A percentile compares a stretch with the other conserved stretches of the same genome.
Conservation (phyloP, 768 basidiomycete species). For the Boletellus emodensis region DNA sequence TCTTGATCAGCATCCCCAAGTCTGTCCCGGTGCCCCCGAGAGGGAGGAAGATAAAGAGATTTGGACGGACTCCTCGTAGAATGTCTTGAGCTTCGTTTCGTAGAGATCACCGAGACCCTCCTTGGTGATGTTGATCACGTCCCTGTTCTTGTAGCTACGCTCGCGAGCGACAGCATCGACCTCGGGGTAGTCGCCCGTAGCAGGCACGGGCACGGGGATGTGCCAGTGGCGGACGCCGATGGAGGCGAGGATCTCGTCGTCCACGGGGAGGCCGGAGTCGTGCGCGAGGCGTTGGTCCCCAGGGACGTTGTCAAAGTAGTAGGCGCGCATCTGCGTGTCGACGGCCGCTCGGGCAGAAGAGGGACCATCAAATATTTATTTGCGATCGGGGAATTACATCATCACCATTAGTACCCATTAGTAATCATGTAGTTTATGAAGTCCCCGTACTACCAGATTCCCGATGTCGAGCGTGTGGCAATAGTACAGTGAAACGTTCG, state of each 20-base stretch:
- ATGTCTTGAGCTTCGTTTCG: constrained; percentile 75
- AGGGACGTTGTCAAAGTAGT: constrained; percentile 69
- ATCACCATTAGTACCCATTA: too few relatives aligned
- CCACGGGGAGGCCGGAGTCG: constrained; percentile 60
- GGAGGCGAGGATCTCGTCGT: constrained; percentile 42
- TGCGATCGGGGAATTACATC: too few relatives aligned
- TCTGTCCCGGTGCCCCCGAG: neutral
- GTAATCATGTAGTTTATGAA: too few relatives aligned
- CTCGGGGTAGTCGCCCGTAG: constrained; percentile 39
- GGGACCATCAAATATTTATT: too few relatives aligned
- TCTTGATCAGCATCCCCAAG: too few relatives aligned
- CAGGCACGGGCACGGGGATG: constrained; percentile 53
- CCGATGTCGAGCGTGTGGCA: too few relatives aligned
- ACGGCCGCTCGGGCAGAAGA: too few relatives aligned
- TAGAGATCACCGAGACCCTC: constrained; percentile 79
- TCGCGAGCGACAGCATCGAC: constrained; percentile 63
- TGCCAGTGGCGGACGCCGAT: constrained; percentile 67
- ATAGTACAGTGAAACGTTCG: too few relatives aligned
- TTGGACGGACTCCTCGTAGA: constrained; percentile 72
- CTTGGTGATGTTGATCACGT: constrained; percentile 73
- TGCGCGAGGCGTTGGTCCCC: constrained; percentile 83
- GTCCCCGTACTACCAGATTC: too few relatives aligned
- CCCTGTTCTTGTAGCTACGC: constrained; percentile 79
- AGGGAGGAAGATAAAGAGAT: neutral
- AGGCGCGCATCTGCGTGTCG: constrained; percentile 54